phyloP scores from a whole-genome alignment of 495 filamentous ascomycete species.

The Melanomma pulvis-pyrius region DNA sequence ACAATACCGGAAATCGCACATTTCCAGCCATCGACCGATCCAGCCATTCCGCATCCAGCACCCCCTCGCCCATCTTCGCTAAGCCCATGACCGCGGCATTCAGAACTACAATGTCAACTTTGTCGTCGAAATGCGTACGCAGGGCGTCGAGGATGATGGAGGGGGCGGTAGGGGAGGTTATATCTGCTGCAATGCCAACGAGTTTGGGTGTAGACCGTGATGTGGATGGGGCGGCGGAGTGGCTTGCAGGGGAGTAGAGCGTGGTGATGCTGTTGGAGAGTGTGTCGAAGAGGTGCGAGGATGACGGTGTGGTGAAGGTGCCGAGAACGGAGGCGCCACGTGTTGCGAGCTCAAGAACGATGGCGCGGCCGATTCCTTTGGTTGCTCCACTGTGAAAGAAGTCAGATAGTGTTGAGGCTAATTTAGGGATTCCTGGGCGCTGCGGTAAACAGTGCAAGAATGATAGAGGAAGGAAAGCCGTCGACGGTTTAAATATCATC shows the following conservation, averaged over 20 bases:
- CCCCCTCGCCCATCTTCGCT: slow-evolving; percentile 28
- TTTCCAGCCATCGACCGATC: slow-evolving; percentile 31
- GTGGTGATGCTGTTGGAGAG: slow-evolving; percentile 21
- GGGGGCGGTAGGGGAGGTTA: slow-evolving; percentile 12
- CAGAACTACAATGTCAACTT: slow-evolving; percentile 37
- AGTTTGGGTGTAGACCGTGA: slow-evolving; percentile 13
- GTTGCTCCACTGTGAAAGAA: slow-evolving; percentile 28
- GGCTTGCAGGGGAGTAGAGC: slow-evolving; percentile 12
- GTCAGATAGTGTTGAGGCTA: background rate
- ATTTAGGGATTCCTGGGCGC: background rate
- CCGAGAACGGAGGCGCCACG: slow-evolving; percentile 34
- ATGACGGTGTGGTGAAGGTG: slow-evolving; percentile 29
- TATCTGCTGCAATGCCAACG: slow-evolving; percentile 32
- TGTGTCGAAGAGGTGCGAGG: slow-evolving; percentile 30
- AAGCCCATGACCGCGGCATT: slow-evolving; percentile 35
- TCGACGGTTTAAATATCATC: no score
- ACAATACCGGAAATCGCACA: slow-evolving; percentile 29
- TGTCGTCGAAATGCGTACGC: slow-evolving; percentile 21
- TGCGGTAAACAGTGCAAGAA: background rate
- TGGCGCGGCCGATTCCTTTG: slow-evolving; percentile 41
- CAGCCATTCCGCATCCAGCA: slow-evolving; percentile 14
- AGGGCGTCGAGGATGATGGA: slow-evolving; percentile 15
- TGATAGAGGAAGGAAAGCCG: background rate
- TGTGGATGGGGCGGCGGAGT: background rate
- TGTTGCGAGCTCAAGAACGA: slow-evolving; percentile 30